These are phyloP conservation scores for Homolaphlyctis polyrhiza DNA, from an alignment of 371 early-diverging fungal genomes.

Conservation along the genomic window DNA sequence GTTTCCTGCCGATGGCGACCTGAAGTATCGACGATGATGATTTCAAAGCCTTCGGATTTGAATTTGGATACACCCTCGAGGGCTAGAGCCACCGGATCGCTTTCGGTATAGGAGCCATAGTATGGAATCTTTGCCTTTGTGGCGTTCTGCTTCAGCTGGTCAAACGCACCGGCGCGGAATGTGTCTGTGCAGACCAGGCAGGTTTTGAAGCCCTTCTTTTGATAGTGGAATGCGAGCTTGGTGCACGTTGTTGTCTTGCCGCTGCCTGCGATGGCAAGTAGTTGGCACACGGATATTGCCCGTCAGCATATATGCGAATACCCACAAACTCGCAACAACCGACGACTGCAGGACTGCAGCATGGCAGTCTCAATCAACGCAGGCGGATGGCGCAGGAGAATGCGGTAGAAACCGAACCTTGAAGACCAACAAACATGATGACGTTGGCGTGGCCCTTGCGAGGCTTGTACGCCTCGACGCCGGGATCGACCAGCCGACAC, in stretches of 20 bases:
- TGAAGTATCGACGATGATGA: conserved; percentile 99
- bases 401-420: no score
- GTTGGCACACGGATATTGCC: no score
- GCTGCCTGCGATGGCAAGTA: no score
- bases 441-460: conserved; percentile 78
- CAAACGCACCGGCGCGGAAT: conserved; percentile 99
- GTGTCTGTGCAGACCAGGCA: conserved; percentile 99
- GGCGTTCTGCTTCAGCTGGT: conserved; percentile 99
- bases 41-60: conserved; percentile 93
- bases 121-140: conserved; percentile 97
- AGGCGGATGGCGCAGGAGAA: no score
- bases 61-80: conserved; percentile 95
- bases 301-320: no score
- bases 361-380: no score
- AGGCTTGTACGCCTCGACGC: conserved; percentile 83
- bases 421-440: conserved; percentile 99
- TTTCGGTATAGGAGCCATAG: conserved; percentile 92
- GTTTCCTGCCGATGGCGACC: conserved; percentile 99
- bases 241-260: conserved; percentile 99
- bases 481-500: conserved; percentile 91
- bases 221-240: conserved; percentile 96
- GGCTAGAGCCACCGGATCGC: conserved; percentile 96
- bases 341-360: no score
- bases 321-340: no score
- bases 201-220: conserved; percentile 96